Conservation (phyloP, 2,329 filamentous ascomycete species). For the Tolypocladium guangdongense region DNA sequence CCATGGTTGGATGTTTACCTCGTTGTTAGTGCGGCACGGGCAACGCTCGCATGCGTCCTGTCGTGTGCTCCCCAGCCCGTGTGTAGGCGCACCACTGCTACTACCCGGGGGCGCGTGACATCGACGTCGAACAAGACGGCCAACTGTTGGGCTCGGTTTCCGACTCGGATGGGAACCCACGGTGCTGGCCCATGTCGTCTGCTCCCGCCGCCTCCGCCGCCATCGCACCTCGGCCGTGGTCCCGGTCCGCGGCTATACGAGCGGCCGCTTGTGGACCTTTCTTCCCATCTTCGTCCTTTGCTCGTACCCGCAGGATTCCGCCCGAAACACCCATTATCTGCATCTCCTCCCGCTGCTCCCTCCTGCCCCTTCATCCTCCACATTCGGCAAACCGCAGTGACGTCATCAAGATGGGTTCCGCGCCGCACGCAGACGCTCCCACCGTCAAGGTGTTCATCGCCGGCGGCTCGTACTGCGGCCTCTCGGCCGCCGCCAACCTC, state of each 20-base stretch:
- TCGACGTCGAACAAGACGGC: neutral
- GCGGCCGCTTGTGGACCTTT: neutral
- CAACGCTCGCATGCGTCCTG: neutral
- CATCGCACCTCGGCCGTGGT: neutral
- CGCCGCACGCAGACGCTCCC: conserved; percentile 12
- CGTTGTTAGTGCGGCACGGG: neutral
- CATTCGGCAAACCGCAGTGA: neutral
- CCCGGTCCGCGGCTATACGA: neutral
- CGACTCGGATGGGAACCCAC: neutral
- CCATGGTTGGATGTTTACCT: neutral
- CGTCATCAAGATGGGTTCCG: conserved; percentile 16
- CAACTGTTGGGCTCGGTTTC: neutral
- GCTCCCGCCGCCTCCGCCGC: neutral
- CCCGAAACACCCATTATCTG: neutral
- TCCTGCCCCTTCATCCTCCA: neutral
- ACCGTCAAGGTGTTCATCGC: conserved; percentile 52
- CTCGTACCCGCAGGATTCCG: neutral
- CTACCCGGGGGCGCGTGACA: neutral
- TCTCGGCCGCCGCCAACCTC: conserved; percentile 56
- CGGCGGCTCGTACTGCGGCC: conserved; percentile 63
- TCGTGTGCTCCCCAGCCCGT: no score
- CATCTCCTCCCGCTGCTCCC: neutral
- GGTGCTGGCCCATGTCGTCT: neutral
- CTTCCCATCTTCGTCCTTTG: neutral
- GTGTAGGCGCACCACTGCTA: neutral